Evolutionary conservation across 192 early-diverging fungal species (phyloP).

Genomic region (Geosiphon pyriformis): DNA sequence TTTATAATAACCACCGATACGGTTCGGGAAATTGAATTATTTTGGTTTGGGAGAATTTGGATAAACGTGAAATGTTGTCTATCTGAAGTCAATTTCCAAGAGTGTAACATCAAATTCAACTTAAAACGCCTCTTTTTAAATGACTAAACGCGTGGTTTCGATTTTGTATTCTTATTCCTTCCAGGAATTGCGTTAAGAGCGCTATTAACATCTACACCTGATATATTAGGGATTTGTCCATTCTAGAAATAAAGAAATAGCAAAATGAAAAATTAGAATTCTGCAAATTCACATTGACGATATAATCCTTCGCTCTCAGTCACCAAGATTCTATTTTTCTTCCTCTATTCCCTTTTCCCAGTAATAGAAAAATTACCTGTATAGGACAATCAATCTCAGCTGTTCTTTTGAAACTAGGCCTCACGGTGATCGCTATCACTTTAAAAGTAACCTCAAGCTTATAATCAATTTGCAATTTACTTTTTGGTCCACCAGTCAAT

Average conservation of each 20-base stretch:
- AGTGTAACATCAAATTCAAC: too few species aligned
- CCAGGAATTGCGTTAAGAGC: neutral
- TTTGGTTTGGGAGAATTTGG: too few species aligned
- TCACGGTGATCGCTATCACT: slow-evolving; percentile 41
- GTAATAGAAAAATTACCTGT: slow-evolving; percentile 4
- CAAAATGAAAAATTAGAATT: neutral
- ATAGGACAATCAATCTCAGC: slow-evolving; percentile 18
- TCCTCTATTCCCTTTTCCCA: neutral
- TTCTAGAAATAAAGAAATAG: slow-evolving; percentile 3
- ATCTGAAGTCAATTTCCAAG: too few species aligned
- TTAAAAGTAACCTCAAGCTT: slow-evolving; percentile 42
- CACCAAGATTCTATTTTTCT: neutral
- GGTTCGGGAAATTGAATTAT: too few species aligned
- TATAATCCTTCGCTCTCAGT: too few species aligned
- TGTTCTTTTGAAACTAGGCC: slow-evolving; percentile 20
- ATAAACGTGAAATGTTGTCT: too few species aligned
- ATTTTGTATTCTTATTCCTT: too few species aligned
- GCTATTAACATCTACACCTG: slow-evolving; percentile 5
- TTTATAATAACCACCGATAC: too few species aligned
- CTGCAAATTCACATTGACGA: too few species aligned
- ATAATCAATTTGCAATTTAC: slow-evolving; percentile 38
- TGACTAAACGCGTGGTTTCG: too few species aligned
- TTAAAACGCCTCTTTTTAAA: too few species aligned
- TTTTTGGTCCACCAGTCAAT: slow-evolving; percentile 16
- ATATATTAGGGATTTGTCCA: slow-evolving; percentile 16